phyloP scores from a whole-genome alignment of 2,329 filamentous ascomycete genomes.

The Eutypa lata region DNA sequence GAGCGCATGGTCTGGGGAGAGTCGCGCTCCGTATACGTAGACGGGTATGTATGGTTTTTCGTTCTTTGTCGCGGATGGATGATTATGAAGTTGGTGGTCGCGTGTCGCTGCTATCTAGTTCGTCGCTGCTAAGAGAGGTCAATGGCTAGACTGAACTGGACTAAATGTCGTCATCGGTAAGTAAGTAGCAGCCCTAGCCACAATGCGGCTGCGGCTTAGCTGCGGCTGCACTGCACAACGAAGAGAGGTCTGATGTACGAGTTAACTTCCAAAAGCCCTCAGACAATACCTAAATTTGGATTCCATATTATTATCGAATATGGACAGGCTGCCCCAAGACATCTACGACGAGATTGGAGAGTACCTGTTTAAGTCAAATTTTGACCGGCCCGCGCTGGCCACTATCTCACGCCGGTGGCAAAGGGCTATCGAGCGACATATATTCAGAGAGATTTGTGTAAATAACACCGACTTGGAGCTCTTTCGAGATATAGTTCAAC shows the following conservation, averaged over 20 bases:
- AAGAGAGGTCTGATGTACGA: no score
- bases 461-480: conserved; percentile 14
- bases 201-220: no score
- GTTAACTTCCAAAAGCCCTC: no score
- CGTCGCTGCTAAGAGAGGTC: not conserved
- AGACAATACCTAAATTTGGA: no score
- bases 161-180: not conserved
- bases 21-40: conserved; percentile 3
- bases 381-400: conserved; percentile 8
- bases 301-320: not conserved
- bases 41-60: no score
- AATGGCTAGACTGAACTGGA: not conserved
- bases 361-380: not conserved
- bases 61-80: no score
- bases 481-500: conserved; percentile 11
- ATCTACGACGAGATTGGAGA: conserved; percentile 6
- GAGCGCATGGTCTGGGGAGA: conserved; percentile 20
- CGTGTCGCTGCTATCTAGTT: not conserved
- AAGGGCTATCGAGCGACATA: conserved; percentile 17
- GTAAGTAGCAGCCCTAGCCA: not conserved
- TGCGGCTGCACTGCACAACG: no score
- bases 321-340: conserved; percentile 6
- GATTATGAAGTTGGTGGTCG: not conserved
- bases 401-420: conserved; percentile 20
- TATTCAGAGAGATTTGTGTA: conserved; percentile 15